Evolutionary conservation across 805 yeast genomes (phyloP), one percentile per base, ranked within the genome.

Genomic region (Saturnispora zaruensis): DNA sequence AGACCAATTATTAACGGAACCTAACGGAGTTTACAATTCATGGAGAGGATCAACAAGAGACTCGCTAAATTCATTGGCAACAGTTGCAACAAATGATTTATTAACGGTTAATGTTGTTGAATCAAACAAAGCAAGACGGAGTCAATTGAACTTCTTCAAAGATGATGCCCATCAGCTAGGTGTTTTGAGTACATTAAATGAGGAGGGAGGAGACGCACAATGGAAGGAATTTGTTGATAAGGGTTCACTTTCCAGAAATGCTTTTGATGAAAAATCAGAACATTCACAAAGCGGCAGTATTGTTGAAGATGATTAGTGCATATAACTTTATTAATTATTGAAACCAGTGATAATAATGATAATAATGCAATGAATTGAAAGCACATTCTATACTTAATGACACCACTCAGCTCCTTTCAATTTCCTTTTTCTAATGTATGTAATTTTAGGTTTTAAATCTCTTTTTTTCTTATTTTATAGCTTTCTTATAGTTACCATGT

Each of bases 41-140:
- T 84, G 90, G 90, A 71, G 89, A 59, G 68, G 65, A 53, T 62
- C 69, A 55, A 58, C 62, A 16, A 77, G 91, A 62, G 81, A 77
- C 33, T 83, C 95, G 8, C 72, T 79, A 50, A 77, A 76, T 36
- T 86, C 96, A 0, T 59, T 84, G 51, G 89, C 88, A 25, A 88
- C 96, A 0, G 90, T 90, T 32, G 81, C 90, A 30, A 87, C 96
- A 1, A 87, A 83, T 46, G 91, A 87, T 62, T 74, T 89, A 44
- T 75, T 88, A 60, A 84, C 87, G 4, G 87, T 89, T 36, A 76
- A 88, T 59, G 71, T 88, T 40, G 88, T 85, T 3, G 85, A 83
- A 36, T 85, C 82, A 53, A 64, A 65, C 36, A 60, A 74, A 25
- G 67, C 68, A 36, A 71, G 74, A 53, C 59, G 59, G 47, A 62